Evolutionary conservation across 2,329 filamentous ascomycete genomes (phyloP), one percentile per base, ranked within the genome.

Genomic region (Colletotrichum costaricense): DNA sequence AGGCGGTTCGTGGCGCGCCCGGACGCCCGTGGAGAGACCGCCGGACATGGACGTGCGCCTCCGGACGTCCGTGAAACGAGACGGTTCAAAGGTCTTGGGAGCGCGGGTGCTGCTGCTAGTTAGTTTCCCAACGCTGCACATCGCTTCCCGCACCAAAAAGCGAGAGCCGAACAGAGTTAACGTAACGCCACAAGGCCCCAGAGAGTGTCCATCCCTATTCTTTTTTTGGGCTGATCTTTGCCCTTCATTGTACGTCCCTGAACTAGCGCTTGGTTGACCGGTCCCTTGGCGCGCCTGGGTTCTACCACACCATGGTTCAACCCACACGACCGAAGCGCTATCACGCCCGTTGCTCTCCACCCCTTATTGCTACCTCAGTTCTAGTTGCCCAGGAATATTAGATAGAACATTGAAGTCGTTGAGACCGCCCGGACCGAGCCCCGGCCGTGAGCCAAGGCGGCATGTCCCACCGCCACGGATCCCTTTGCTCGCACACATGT

Each of bases 41-140:
- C 57, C 72, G 72, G 72, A 74, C 72, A 33, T 68, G 72, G 52
- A 56, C 57, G 42, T 68, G 72, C 72, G 57, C 62, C 38, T 30
- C 19, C 72, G 72, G 72, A 74, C 72, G 72, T 74, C 72, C 72
- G 72, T 73, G 71, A 73, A 73, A 73, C 71, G 67, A 62, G 46
- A 62, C 67, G 46, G 62, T 26, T 64, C 67, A 62, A 35, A 58
- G 58, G 52, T 54, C 42, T 22, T 49, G 19, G 42, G 38, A 19
- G 38, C 19, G 38, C 38, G 16, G 38, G 14, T 19, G 38, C 38
- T 42, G 55, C 38, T 62, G 46, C 67, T 73, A 71, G 67, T 26
- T 73, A 71, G 67, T 26, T 71, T 30, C 24, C 33, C 59, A 64
- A 33, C 66, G 33, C 42, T 65, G 52, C 49, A 49, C 54, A 71